Percentiles rank a stretch among this genome's conserved stretches.
phyloP scores from a whole-genome alignment of 148 eudicot genomes.

The Camellia sinensis region DNA sequence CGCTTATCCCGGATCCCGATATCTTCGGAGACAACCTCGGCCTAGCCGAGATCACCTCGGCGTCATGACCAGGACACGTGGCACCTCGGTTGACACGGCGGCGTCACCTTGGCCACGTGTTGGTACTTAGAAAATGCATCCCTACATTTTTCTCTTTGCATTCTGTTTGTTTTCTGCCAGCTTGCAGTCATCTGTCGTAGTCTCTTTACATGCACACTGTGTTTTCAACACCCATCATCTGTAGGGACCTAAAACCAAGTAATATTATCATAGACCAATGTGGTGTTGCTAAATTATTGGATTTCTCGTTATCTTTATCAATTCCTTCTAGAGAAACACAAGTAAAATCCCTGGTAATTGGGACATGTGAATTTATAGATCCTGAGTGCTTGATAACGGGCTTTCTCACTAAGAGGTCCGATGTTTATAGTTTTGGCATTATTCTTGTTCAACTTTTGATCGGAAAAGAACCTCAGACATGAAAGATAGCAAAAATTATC shows the following conservation, averaged over 20 bases:
- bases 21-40: too few species aligned
- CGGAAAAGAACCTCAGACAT: background rate
- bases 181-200: too few species aligned
- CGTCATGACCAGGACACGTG: too few species aligned
- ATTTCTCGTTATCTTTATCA: constrained; percentile 9
- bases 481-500: too few species aligned
- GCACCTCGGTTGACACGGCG: too few species aligned
- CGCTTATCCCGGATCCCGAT: too few species aligned
- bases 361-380: background rate
- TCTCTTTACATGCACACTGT: constrained; percentile 16
- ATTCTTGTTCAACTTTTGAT: background rate
- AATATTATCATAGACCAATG: constrained; percentile 11
- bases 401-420: background rate
- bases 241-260: background rate
- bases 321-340: background rate
- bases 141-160: too few species aligned
- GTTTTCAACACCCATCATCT: constrained; percentile 18
- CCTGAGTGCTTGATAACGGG: background rate
- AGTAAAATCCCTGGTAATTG: background rate
- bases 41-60: too few species aligned
- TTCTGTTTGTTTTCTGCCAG: too few species aligned
- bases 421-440: background rate
- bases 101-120: too few species aligned
- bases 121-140: too few species aligned
- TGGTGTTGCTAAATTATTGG: constrained; percentile 16